These are phyloP conservation scores for Phytophthora syringae DNA, from an alignment of 352 stramenopile genomes.

Conservation along the genomic window DNA sequence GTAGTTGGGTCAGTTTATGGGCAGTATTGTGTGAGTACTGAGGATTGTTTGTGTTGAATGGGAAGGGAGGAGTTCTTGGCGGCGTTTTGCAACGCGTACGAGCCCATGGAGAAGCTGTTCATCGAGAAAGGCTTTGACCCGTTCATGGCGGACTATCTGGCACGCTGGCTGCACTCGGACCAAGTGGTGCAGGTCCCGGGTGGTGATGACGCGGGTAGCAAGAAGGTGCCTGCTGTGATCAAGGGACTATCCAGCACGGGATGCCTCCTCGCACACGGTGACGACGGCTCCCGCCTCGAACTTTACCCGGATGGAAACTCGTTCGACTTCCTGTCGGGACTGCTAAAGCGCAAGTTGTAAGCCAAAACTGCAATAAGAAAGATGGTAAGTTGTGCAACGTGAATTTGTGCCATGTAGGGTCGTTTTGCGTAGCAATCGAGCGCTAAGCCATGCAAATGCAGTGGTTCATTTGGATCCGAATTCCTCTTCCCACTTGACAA, in stretches of 20 bases:
- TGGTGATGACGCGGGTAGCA: slow-evolving; percentile 49
- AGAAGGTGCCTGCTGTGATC: slow-evolving; percentile 64
- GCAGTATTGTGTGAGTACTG: slow-evolving; percentile 7
- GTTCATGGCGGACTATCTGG: slow-evolving; percentile 85
- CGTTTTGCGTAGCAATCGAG: slow-evolving; percentile 3
- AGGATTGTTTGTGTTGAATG: slow-evolving; percentile 5
- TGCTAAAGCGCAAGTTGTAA: slow-evolving; percentile 89
- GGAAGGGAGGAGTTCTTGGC: slow-evolving; percentile 86
- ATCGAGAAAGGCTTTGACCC: slow-evolving; percentile 81
- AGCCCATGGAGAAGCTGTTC: slow-evolving; percentile 87
- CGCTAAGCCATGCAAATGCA: slow-evolving; percentile 7
- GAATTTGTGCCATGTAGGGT: slow-evolving; percentile 7
- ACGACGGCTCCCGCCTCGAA: slow-evolving; percentile 72
- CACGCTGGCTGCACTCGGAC: slow-evolving; percentile 86
- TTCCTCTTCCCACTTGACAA: slow-evolving; percentile 84
- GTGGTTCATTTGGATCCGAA: slow-evolving; percentile 80
- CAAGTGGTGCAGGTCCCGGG: slow-evolving; percentile 83
- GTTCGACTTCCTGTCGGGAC: slow-evolving; percentile 87
- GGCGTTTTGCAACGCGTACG: slow-evolving; percentile 89
- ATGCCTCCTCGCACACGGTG: slow-evolving; percentile 74
- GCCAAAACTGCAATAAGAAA: not conserved
- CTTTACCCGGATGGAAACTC: slow-evolving; percentile 92
- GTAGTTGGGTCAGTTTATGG: slow-evolving; percentile 7
- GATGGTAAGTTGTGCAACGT: not conserved
- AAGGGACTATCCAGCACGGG: slow-evolving; percentile 82